These are phyloP conservation scores for Arbutus unedo DNA, from an alignment of 148 eudicot species.

Conservation along the genomic window DNA sequence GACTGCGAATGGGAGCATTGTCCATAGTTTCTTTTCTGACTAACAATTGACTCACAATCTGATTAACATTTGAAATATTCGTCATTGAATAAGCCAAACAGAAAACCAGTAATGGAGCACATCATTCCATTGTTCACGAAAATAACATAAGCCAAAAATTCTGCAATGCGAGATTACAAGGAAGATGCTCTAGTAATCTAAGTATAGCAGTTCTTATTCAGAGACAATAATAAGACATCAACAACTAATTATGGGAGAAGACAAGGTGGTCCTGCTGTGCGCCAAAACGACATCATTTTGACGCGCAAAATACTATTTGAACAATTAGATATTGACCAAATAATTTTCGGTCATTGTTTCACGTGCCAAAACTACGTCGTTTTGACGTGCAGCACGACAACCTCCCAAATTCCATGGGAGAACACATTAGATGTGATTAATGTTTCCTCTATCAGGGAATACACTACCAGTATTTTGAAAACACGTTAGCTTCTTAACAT, in stretches of 20 bases:
- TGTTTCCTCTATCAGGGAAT: background rate
- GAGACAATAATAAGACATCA: background rate
- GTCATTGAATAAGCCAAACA: background rate
- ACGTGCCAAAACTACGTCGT: too few species aligned
- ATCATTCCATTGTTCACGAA: background rate
- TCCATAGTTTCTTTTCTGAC: slow-evolving; percentile 71
- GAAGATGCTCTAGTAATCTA: background rate
- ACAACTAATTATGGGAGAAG: background rate
- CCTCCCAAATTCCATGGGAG: background rate
- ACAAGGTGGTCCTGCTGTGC: too few species aligned
- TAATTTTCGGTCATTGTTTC: too few species aligned
- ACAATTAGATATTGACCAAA: too few species aligned
- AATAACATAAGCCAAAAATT: background rate
- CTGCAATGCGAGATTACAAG: background rate
- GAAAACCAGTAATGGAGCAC: background rate
- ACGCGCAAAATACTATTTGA: too few species aligned
- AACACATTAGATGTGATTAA: background rate
- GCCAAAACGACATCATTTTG: too few species aligned
- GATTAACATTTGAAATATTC: background rate
- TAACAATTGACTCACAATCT: slow-evolving; percentile 60
- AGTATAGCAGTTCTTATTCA: background rate
- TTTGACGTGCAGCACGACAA: too few species aligned
- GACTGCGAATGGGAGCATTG: slow-evolving; percentile 66
- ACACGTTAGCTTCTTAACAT: background rate
- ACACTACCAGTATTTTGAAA: background rate